phyloP scores from a whole-genome alignment of 306 rosid species.

The Mucuna pruriens region DNA sequence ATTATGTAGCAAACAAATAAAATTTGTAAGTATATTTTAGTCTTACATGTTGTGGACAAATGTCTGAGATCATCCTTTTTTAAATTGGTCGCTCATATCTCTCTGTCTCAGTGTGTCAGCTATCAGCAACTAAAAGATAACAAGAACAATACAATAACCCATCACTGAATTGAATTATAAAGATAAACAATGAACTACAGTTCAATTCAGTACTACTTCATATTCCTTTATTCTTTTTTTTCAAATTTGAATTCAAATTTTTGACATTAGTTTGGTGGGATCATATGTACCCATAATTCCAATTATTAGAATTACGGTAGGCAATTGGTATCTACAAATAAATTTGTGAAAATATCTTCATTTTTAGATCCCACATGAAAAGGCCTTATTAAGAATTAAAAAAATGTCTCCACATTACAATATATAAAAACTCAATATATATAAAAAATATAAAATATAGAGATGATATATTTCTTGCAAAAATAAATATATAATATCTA shows the following conservation, averaged over 20 bases:
- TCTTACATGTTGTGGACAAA: conserved; percentile 21
- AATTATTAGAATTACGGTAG: not conserved
- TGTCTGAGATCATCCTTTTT: not conserved
- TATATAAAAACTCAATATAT: too few relatives aligned
- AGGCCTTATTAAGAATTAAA: not conserved
- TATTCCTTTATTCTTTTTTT: not conserved
- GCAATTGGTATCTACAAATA: not conserved
- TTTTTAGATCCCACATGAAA: not conserved
- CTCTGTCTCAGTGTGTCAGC: not conserved
- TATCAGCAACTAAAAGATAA: conserved; percentile 15
- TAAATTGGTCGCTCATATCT: conserved; percentile 23
- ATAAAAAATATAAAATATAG: too few relatives aligned
- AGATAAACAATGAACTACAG: not conserved
- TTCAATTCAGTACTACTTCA: not conserved
- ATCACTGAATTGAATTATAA: not conserved
- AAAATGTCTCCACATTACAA: too few relatives aligned
- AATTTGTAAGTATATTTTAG: not conserved
- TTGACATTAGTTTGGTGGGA: not conserved
- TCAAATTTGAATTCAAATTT: conserved; percentile 16
- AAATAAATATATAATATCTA: too few relatives aligned
- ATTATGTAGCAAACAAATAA: conserved; percentile 27
- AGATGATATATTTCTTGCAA: too few relatives aligned
- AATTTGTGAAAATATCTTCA: not conserved
- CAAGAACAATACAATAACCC: not conserved
- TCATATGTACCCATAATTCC: not conserved